Evolutionary conservation across 2,329 filamentous ascomycete species (phyloP).

Genomic region (Verticillium klebahnii): DNA sequence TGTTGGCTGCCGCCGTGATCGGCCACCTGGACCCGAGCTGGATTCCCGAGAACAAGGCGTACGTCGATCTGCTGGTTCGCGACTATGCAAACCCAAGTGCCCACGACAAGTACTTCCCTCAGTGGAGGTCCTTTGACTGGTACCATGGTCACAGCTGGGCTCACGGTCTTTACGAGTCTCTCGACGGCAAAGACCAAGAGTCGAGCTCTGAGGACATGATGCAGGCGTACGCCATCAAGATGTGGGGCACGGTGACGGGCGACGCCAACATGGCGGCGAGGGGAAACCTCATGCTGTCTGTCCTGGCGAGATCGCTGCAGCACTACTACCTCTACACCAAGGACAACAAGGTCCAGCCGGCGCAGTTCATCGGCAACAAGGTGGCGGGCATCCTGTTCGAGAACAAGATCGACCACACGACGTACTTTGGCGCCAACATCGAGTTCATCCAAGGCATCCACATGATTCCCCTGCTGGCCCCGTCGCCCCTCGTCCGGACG

Average conservation of each 20-base stretch:
- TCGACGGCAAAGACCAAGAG: slow-evolving; percentile 79
- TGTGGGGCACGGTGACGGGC: slow-evolving; percentile 82
- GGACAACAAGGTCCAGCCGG: slow-evolving; percentile 66
- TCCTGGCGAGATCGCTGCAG: slow-evolving; percentile 69
- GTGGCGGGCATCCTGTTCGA: slow-evolving; percentile 73
- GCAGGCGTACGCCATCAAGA: slow-evolving; percentile 81
- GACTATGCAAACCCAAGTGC: slow-evolving; percentile 74
- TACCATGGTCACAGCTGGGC: slow-evolving; percentile 95
- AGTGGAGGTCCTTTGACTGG: slow-evolving; percentile 85
- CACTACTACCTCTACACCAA: slow-evolving; percentile 77
- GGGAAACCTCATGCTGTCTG: slow-evolving; percentile 77
- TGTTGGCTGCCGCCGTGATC: slow-evolving; percentile 80
- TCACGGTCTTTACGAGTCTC: slow-evolving; percentile 66
- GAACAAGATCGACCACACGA: slow-evolving; percentile 91
- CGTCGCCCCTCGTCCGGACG: slow-evolving; percentile 62
- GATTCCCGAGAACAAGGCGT: slow-evolving; percentile 68
- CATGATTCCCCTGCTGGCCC: slow-evolving; percentile 73
- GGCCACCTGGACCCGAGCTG: slow-evolving; percentile 72
- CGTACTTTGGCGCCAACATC: slow-evolving; percentile 73
- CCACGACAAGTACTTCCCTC: slow-evolving; percentile 71
- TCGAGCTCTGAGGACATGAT: slow-evolving; percentile 88
- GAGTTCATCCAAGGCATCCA: slow-evolving; percentile 77
- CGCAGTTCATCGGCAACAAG: slow-evolving; percentile 77
- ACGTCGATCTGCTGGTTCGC: slow-evolving; percentile 77
- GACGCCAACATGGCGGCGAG: slow-evolving; percentile 71